A percentile compares a stretch with the other conserved stretches of the same genome.
Conservation (phyloP, 768 basidiomycete genomes). For the Suillus subluteus region DNA sequence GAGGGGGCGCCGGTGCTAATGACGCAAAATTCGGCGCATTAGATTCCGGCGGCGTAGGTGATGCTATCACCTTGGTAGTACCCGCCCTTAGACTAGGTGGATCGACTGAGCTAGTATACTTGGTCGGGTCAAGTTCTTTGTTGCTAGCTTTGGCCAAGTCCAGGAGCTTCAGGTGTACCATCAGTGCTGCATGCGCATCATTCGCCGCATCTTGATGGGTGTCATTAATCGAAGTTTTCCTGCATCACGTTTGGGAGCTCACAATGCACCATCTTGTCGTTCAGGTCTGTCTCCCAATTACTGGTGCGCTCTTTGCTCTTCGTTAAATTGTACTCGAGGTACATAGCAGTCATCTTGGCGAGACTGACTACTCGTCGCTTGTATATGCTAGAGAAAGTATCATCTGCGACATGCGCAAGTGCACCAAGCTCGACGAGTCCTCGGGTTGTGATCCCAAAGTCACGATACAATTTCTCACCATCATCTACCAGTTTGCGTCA, state of each 20-base stretch:
- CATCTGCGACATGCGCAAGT: constrained; percentile 45
- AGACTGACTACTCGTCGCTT: constrained; percentile 46
- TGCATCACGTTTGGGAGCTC: constrained; percentile 1
- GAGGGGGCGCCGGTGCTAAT: constrained; percentile 29
- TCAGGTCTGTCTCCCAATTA: constrained; percentile 48
- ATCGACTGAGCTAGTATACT: constrained; percentile 34
- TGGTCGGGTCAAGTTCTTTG: constrained; percentile 20
- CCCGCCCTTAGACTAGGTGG: constrained; percentile 11
- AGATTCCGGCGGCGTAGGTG: background rate
- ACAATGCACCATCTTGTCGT: constrained; percentile 44
- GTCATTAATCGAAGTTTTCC: background rate
- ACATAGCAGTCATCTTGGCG: constrained; percentile 46
- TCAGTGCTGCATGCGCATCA: constrained; percentile 50
- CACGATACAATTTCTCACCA: constrained; percentile 50
- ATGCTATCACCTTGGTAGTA: background rate
- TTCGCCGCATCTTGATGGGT: constrained; percentile 50
- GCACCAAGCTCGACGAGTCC: constrained; percentile 51
- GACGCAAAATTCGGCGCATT: background rate
- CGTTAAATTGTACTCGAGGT: constrained; percentile 40
- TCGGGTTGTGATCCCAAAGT: constrained; percentile 46
- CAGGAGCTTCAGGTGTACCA: constrained; percentile 44
- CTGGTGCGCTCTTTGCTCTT: constrained; percentile 51
- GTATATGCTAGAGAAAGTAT: constrained; percentile 34
- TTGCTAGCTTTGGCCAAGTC: constrained; percentile 31
- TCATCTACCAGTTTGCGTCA: constrained; percentile 39